Evolutionary conservation across 768 basidiomycete genomes (phyloP).

Genomic region (Sporobolomyces pararoseus): DNA sequence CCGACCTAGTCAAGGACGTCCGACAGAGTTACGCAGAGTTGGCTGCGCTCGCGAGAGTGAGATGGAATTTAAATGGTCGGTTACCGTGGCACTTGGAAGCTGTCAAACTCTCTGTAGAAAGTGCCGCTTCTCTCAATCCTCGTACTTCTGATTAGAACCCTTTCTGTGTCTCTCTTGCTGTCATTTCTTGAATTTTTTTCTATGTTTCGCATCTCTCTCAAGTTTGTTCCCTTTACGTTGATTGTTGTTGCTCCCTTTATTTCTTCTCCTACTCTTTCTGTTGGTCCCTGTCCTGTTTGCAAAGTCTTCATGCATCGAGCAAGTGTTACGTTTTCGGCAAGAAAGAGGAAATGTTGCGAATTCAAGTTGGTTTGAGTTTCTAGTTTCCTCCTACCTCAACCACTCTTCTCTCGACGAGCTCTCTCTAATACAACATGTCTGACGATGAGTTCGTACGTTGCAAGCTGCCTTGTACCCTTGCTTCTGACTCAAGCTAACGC

Average conservation of each 20-base stretch:
- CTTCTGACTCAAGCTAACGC: background rate
- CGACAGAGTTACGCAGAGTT: constrained; percentile 33
- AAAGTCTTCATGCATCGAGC: too few species aligned
- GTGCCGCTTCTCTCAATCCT: background rate
- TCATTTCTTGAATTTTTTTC: too few species aligned
- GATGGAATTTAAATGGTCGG: constrained; percentile 31
- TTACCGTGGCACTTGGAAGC: constrained; percentile 39
- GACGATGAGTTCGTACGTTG: constrained; percentile 51
- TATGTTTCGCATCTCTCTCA: too few species aligned
- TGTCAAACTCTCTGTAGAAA: background rate
- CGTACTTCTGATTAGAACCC: background rate
- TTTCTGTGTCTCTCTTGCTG: background rate
- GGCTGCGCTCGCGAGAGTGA: constrained; percentile 15
- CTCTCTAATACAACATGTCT: constrained; percentile 48
- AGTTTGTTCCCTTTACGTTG: background rate
- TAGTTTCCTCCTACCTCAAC: too few species aligned
- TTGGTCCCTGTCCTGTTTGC: too few species aligned
- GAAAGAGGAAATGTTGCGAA: too few species aligned
- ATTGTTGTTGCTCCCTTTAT: background rate
- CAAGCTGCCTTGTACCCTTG: background rate
- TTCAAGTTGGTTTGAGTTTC: too few species aligned
- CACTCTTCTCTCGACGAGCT: background rate
- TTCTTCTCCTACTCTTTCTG: background rate
- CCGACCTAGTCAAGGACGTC: constrained; percentile 25
- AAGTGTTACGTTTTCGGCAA: too few species aligned